Conservation (phyloP, 441 rosid genomes). For the Arabidopsis hybrid region DNA sequence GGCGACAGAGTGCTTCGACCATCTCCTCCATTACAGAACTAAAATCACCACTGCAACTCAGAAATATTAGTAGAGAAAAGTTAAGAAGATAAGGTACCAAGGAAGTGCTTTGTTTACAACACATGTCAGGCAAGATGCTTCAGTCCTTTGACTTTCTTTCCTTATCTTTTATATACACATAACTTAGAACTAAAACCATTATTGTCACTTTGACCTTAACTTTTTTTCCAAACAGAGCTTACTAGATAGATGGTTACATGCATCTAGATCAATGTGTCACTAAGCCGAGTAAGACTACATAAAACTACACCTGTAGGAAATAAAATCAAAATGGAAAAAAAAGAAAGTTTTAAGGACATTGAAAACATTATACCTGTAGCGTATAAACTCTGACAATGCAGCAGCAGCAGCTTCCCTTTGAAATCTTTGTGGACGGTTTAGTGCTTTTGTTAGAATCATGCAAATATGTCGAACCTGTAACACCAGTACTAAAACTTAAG, state of each 20-base stretch:
- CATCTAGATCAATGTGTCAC: conserved; percentile 9
- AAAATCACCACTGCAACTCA: conserved; percentile 74
- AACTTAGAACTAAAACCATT: conserved; percentile 6
- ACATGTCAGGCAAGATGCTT: conserved; percentile 16
- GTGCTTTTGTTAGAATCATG: conserved; percentile 79
- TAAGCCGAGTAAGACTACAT: conserved; percentile 1
- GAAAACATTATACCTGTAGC: conserved; percentile 68
- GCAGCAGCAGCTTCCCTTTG: conserved; percentile 99
- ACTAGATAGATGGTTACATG: conserved; percentile 1
- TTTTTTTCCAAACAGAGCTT: conserved; percentile 16
- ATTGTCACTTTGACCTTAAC: background rate
- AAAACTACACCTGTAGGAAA: conserved; percentile 15
- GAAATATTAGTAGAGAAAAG: conserved; percentile 37
- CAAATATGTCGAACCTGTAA: conserved; percentile 87
- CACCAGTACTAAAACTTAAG: conserved; percentile 29
- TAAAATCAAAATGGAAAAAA: conserved; percentile 3
- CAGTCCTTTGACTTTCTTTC: conserved; percentile 8
- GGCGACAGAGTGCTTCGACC: conserved; percentile 95
- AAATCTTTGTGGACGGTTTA: conserved; percentile 74
- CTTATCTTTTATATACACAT: conserved; percentile 16
- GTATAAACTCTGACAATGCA: conserved; percentile 94
- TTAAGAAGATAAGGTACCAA: conserved; percentile 16
- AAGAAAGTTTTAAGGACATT: conserved; percentile 8
- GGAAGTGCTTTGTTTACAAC: conserved; percentile 20
- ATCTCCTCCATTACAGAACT: conserved; percentile 87